phyloP scores from a whole-genome alignment of 768 basidiomycete species.

The Dendrothele bispora region DNA sequence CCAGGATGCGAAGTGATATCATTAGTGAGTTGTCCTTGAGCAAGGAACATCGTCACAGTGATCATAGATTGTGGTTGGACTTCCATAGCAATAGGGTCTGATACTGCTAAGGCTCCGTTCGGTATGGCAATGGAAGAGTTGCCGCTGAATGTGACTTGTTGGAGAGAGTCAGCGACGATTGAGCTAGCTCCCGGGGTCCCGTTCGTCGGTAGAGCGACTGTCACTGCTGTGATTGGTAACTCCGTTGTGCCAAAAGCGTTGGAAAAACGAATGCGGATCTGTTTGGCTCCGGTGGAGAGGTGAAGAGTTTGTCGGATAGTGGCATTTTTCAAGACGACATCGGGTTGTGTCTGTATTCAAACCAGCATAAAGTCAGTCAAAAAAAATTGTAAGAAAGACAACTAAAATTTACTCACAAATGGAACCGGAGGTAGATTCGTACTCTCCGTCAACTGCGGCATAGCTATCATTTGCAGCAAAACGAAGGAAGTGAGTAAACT shows the following conservation, averaged over 20 bases:
- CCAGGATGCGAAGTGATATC: slow-evolving; percentile 48
- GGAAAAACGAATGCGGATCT: slow-evolving; percentile 45
- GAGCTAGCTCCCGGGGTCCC: slow-evolving; percentile 35
- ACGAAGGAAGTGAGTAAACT: no score
- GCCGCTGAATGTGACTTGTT: slow-evolving; percentile 45
- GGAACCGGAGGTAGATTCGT: slow-evolving; percentile 35
- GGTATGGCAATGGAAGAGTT: slow-evolving; percentile 37
- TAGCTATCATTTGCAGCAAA: no score
- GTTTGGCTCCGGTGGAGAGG: slow-evolving; percentile 35
- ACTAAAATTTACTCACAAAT: slow-evolving; percentile 18
- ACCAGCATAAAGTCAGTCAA: slow-evolving; percentile 12
- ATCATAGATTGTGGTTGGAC: slow-evolving; percentile 38
- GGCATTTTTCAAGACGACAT: slow-evolving; percentile 40
- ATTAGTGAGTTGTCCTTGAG: slow-evolving; percentile 39
- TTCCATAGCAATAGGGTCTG: slow-evolving; percentile 42
- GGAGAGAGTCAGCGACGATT: slow-evolving; percentile 33
- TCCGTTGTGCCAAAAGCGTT: slow-evolving; percentile 46
- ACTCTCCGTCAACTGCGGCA: slow-evolving; percentile 40
- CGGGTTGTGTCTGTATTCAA: slow-evolving; percentile 19
- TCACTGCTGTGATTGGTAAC: slow-evolving; percentile 44
- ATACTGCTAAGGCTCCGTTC: slow-evolving; percentile 43
- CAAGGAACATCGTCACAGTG: slow-evolving; percentile 40
- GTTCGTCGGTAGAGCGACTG: slow-evolving; percentile 38
- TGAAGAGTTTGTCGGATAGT: slow-evolving; percentile 52
- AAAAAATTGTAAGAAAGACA: neutral